These are phyloP conservation scores for Cordyceps militaris DNA, from an alignment of 2,329 filamentous ascomycete species.

Conservation along the genomic window DNA sequence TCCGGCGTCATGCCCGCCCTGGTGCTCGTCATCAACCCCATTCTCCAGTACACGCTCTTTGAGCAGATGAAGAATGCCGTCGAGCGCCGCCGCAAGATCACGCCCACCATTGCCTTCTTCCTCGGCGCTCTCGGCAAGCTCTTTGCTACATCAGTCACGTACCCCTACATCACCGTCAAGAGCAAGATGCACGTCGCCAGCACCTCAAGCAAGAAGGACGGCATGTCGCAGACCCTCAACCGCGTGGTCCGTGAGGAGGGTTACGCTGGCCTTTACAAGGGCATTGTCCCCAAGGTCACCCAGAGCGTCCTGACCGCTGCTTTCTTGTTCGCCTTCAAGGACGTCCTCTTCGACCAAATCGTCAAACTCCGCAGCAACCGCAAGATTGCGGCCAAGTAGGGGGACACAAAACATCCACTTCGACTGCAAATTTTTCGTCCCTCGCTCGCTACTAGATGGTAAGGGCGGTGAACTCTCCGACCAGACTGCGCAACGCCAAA, in stretches of 20 bases:
- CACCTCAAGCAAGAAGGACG: conserved; percentile 66
- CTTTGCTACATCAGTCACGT: conserved; percentile 87
- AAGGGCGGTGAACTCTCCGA: not conserved
- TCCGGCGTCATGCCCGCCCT: conserved; percentile 87
- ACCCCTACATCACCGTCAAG: conserved; percentile 98
- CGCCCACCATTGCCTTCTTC: conserved; percentile 80
- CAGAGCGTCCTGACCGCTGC: conserved; percentile 96
- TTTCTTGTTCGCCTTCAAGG: conserved; percentile 96
- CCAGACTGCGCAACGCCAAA: not conserved
- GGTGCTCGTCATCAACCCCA: conserved; percentile 94
- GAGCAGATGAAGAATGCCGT: conserved; percentile 93
- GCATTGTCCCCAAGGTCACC: conserved; percentile 91
- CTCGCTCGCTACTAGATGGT: not conserved
- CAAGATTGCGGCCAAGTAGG: conserved; percentile 31
- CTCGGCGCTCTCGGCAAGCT: conserved; percentile 91
- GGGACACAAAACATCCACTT: not conserved
- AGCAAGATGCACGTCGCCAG: conserved; percentile 91
- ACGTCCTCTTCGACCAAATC: conserved; percentile 82
- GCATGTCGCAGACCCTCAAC: conserved; percentile 69
- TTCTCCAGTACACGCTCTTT: conserved; percentile 96
- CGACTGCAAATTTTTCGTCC: not conserved
- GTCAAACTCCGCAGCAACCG: conserved; percentile 53
- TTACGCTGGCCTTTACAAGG: conserved; percentile 87
- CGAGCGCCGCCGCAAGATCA: conserved; percentile 67
- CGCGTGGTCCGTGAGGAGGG: conserved; percentile 83